Evolutionary conservation across 2,329 filamentous ascomycete species (phyloP).

Genomic region (Blumeriella jaapii): DNA sequence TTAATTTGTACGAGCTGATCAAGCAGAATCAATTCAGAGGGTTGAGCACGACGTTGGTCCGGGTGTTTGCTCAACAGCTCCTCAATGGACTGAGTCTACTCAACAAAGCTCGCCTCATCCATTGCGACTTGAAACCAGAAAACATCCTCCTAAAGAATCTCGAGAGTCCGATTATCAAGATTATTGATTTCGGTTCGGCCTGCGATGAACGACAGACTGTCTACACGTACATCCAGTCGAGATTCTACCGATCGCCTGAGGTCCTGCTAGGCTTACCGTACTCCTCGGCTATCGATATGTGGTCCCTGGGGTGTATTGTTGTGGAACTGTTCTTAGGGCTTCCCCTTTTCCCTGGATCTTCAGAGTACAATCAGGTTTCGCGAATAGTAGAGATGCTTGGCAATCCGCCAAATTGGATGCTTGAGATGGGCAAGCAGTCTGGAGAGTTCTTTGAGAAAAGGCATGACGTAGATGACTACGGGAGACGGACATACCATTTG

Average conservation of each 20-base stretch:
- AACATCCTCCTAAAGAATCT: constrained; percentile 97
- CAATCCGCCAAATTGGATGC: constrained; percentile 95
- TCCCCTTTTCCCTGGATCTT: constrained; percentile 90
- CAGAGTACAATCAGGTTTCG: constrained; percentile 97
- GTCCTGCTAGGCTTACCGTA: constrained; percentile 92
- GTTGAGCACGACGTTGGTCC: constrained; percentile 88
- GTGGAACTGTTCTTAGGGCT: constrained; percentile 93
- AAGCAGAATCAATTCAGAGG: constrained; percentile 99
- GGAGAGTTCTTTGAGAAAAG: constrained; percentile 94
- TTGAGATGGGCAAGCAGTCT: constrained; percentile 96
- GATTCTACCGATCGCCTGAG: constrained; percentile 95
- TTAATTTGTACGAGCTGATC: constrained; percentile 96
- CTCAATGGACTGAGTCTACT: constrained; percentile 84
- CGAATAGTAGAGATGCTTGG: constrained; percentile 97
- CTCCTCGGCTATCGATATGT: constrained; percentile 98
- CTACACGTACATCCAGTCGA: constrained; percentile 97
- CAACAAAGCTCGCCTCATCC: constrained; percentile 93
- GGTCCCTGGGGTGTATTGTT: constrained; percentile 96
- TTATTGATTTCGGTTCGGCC: constrained; percentile 97
- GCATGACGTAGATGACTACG: constrained; percentile 74
- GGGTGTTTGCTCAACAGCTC: constrained; percentile 94
- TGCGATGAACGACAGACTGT: constrained; percentile 98
- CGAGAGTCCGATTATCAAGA: constrained; percentile 98
- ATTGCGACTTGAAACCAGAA: constrained; percentile 96
- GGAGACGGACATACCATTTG: constrained; percentile 76